These are phyloP conservation scores for Ophiocordyceps sinensis DNA, from an alignment of 2,329 filamentous ascomycete genomes.

Conservation along the genomic window DNA sequence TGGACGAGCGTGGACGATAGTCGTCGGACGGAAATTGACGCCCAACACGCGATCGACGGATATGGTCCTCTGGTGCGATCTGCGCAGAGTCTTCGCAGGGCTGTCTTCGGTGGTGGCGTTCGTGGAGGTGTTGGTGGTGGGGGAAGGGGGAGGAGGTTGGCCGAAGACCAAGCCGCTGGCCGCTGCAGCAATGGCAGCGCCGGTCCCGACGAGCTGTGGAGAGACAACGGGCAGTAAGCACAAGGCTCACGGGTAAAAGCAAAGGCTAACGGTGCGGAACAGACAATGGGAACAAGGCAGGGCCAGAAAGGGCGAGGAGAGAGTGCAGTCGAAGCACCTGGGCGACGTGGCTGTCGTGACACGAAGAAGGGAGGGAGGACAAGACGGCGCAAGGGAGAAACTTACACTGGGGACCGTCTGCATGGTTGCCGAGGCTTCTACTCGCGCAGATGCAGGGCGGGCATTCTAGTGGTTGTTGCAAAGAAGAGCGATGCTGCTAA, in stretches of 20 bases:
- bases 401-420: constrained; percentile 38
- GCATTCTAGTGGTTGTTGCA: constrained; percentile 18
- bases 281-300: not conserved
- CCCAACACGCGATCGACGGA: constrained; percentile 20
- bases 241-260: not conserved
- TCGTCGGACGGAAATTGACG: constrained; percentile 11
- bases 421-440: constrained; percentile 30
- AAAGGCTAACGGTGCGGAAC: not conserved
- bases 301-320: not conserved
- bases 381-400: constrained; percentile 8
- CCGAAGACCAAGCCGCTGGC: constrained; percentile 45
- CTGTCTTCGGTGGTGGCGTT: constrained; percentile 11
- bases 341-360: constrained; percentile 1
- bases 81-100: constrained; percentile 9
- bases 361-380: not conserved
- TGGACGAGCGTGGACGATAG: constrained; percentile 23
- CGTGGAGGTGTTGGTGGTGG: constrained; percentile 19
- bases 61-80: constrained; percentile 15
- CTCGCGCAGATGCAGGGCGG: constrained; percentile 20
- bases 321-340: constrained; percentile 7
- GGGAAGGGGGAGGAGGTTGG: constrained; percentile 22
- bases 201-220: constrained; percentile 43
- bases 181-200: constrained; percentile 46
- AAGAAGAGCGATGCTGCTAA: constrained; percentile 3
- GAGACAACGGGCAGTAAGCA: not conserved